Percentiles rank a stretch among this genome's conserved stretches.
Conservation (phyloP, 106 monocot species). For the Ottelia alismoides region DNA sequence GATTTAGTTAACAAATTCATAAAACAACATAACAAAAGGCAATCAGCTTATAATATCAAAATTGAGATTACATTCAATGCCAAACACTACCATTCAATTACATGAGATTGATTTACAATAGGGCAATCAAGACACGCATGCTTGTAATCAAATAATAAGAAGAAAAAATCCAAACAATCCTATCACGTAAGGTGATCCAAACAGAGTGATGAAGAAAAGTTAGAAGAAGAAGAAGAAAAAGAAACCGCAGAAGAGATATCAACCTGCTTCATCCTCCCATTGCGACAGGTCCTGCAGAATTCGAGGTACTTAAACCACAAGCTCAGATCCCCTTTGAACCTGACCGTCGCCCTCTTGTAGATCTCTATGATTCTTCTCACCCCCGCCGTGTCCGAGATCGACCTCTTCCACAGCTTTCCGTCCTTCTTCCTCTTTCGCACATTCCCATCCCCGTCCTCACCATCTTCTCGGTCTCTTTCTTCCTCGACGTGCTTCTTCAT, state of each 20-base stretch:
- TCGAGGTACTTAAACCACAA: slow-evolving; percentile 87
- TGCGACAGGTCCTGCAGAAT: slow-evolving; percentile 46
- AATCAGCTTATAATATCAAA: too few species aligned
- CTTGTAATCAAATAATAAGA: not conserved
- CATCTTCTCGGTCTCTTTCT: slow-evolving; percentile 8
- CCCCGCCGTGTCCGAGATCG: slow-evolving; percentile 53
- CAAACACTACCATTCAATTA: too few species aligned
- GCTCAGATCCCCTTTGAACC: slow-evolving; percentile 61
- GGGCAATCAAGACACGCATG: not conserved
- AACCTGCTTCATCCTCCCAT: slow-evolving; percentile 80
- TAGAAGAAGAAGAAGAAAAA: not conserved
- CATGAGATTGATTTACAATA: not conserved
- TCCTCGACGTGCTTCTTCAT: slow-evolving; percentile 5
- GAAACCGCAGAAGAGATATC: not conserved
- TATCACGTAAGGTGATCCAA: not conserved
- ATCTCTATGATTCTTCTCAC: slow-evolving; percentile 54
- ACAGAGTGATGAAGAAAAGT: not conserved
- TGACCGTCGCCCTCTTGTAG: slow-evolving; percentile 36
- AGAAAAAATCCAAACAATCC: not conserved
- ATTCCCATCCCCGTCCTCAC: slow-evolving; percentile 5
- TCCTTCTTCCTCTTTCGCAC: slow-evolving; percentile 10
- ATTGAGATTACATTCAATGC: too few species aligned
- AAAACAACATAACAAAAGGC: not conserved
- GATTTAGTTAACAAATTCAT: not conserved
- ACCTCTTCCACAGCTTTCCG: slow-evolving; percentile 64